These are phyloP conservation scores for Xerocomellus chrysenteron DNA, from an alignment of 768 basidiomycete species.

Conservation along the genomic window DNA sequence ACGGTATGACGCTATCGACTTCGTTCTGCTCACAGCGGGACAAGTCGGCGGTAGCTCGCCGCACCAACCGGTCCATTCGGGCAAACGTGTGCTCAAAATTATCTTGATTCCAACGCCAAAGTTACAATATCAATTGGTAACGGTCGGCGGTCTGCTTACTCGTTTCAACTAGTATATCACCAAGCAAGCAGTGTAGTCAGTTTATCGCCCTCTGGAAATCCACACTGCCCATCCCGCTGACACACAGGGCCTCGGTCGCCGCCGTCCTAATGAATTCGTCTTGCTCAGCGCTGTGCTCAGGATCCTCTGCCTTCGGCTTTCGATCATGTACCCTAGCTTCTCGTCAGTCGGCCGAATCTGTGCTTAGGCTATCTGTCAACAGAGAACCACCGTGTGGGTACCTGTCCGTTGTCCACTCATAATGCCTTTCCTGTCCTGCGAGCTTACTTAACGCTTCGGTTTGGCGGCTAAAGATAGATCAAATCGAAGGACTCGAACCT, in stretches of 20 bases:
- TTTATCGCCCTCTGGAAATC: background rate
- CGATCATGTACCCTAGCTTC: background rate
- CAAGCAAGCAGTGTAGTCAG: background rate
- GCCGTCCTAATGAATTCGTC: background rate
- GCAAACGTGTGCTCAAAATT: constrained; percentile 10
- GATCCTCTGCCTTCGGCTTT: background rate
- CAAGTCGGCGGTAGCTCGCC: constrained; percentile 5
- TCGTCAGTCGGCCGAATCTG: background rate
- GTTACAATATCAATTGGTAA: background rate
- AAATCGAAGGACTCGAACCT: background rate
- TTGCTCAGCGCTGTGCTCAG: constrained; percentile 2
- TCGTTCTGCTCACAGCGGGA: constrained; percentile 1
- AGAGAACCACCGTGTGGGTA: background rate
- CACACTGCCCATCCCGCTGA: background rate
- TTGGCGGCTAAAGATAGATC: background rate
- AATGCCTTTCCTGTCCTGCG: background rate
- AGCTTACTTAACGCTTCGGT: background rate
- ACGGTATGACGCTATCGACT: background rate
- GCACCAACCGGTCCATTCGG: background rate
- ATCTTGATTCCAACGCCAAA: background rate
- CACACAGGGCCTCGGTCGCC: background rate
- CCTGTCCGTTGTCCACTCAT: background rate
- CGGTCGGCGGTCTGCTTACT: background rate
- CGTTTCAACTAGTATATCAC: background rate
- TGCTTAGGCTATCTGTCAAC: background rate